Base-by-base conservation (phyloP, 1,139 yeast genomes). In the Debaryomyces coudertii region DNA sequence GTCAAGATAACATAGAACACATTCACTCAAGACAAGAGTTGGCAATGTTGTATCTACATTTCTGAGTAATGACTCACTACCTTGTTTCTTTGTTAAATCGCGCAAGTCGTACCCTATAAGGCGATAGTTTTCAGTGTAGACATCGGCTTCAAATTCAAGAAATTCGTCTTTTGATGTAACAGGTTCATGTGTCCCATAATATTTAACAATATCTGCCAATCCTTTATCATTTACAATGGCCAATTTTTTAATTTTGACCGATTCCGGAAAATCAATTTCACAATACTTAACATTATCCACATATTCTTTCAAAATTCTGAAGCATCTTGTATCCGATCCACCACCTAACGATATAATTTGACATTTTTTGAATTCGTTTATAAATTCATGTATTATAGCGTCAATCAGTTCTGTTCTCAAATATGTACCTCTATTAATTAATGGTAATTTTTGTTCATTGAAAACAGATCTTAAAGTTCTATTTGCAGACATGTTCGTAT, bases 271-370 rank as follows among this genome's bases (percentile, higher is more conserved):
- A 63, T 93, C 99, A 20, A 90, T 61, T 61, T 93, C 99, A 44
- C 85, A 74, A 58, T 83, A 86, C 2, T 65, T 62, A 33, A 85
- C 53, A 27, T 61, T 57, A 4, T 51, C 34, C 2, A 49, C 43
- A 25, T 43, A 24, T 2, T 48, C 42, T 16, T 58, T 46, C 39
- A 87, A 62, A 2, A 82, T 47, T 5, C 71, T 63, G 58, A 89
- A 88, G 5, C 80, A 76, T 48, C 98, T 66, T 1, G 97, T 84
- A 63, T 93, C 99, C n/a, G 95, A 87, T 0, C 99, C 99, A n/a
- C 97, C 89, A 0, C 99, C 99, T 18, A 93, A 65, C 4, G 95
- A 90, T 0, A 93, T 66, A 8, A 93, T 79, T 60, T 90, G 96
- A 40, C 80, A 68, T 2, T 49, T 50, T 1, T 40, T 53, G 45